A percentile compares a stretch with the other conserved stretches of the same genome.
Evolutionary conservation across 2,329 filamentous ascomycete genomes (phyloP).

Genomic region (Magnaporthiopsis incrustans): DNA sequence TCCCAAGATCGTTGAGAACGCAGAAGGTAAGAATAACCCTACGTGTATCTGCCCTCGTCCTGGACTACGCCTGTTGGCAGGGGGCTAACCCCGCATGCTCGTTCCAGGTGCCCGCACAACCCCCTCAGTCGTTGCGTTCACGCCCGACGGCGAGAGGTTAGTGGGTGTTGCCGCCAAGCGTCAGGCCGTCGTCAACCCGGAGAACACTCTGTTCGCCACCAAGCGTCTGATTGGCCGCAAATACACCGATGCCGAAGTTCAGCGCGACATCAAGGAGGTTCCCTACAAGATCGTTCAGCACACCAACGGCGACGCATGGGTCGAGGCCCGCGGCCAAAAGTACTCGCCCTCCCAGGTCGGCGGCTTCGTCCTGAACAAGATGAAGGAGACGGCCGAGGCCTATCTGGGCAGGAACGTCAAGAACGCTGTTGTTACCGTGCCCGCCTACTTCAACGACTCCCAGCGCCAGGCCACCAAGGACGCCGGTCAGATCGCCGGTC

Average conservation of each 20-base stretch:
- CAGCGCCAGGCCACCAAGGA: conserved; percentile 98
- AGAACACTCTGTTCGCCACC: conserved; percentile 96
- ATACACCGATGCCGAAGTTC: conserved; percentile 87
- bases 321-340: conserved; percentile 85
- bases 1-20: conserved; percentile 95
- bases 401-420: conserved; percentile 86
- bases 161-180: conserved; percentile 97
- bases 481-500: conserved; percentile 88
- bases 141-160: conserved; percentile 89
- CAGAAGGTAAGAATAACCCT: conserved; percentile 61
- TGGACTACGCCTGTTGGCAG: neutral
- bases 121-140: conserved; percentile 90
- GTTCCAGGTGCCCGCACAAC: conserved; percentile 72
- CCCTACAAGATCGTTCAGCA: conserved; percentile 99
- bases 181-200: conserved; percentile 95
- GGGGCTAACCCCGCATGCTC: conserved; percentile 11
- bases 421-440: conserved; percentile 95
- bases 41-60: neutral
- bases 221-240: conserved; percentile 98
- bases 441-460: conserved; percentile 97
- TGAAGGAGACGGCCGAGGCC: conserved; percentile 97
- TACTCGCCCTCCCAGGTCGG: conserved; percentile 98
- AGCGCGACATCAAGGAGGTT: conserved; percentile 95
- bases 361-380: conserved; percentile 94
- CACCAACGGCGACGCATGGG: conserved; percentile 93